Evolutionary conservation across 805 yeast genomes (phyloP).

Genomic region (Metschnikowia noctiluminum): DNA sequence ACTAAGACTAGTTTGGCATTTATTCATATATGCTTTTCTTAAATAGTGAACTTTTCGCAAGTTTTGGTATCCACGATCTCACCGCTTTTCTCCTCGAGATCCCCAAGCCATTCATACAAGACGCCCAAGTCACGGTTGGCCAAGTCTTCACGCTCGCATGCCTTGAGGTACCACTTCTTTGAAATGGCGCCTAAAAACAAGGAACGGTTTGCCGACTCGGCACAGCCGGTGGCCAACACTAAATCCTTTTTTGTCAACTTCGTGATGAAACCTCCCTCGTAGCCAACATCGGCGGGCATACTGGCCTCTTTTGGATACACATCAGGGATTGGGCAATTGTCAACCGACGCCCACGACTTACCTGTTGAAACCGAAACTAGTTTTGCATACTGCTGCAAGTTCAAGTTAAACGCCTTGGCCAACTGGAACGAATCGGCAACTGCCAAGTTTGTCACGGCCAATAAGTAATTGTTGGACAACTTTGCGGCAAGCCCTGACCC

Average conservation of each 20-base stretch:
- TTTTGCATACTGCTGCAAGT: conserved; percentile 44
- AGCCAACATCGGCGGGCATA: conserved; percentile 45
- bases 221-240: conserved; percentile 40
- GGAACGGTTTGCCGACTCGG: conserved; percentile 31
- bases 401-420: conserved; percentile 47
- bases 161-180: conserved; percentile 40
- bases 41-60: conserved; percentile 12
- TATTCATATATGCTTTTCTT: background rate
- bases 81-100: conserved; percentile 24
- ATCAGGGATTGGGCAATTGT: conserved; percentile 52
- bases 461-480: conserved; percentile 49
- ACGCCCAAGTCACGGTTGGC: conserved; percentile 42
- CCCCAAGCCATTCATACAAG: conserved; percentile 42
- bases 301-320: conserved; percentile 36
- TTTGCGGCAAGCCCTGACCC: conserved; percentile 56
- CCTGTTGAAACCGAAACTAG: conserved; percentile 52
- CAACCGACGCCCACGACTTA: conserved; percentile 52
- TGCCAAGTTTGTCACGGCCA: conserved; percentile 52
- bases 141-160: conserved; percentile 39
- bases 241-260: conserved; percentile 44
- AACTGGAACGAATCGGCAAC: conserved; percentile 54
- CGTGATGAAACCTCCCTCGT: conserved; percentile 48
- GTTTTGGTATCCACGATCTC: conserved; percentile 16
- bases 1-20: background rate
- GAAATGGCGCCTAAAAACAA: conserved; percentile 39